Base-by-base conservation (phyloP, 2,329 filamentous ascomycete genomes). In the Karstenula rhodostoma region DNA sequence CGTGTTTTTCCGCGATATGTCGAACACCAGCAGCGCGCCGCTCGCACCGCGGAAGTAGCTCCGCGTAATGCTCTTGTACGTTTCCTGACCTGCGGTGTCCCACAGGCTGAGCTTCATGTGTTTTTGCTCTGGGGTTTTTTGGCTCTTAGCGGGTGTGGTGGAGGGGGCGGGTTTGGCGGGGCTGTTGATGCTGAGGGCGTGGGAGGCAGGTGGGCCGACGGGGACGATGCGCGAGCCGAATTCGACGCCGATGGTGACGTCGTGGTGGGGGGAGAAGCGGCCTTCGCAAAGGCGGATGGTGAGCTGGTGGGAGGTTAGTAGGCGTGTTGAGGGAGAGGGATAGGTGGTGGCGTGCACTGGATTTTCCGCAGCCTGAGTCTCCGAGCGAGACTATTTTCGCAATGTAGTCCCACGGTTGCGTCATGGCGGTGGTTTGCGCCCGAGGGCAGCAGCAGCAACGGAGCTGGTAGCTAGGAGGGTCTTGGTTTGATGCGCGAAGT, bases 341-440 rank as follows among this genome's bases (percentile, higher is more conserved):
- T n/a, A 27, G 23, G 1, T 2, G 32, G 32, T 12, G 33, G 23
- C 82, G 66, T 79, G 87, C 86, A 77, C 85, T 88, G 59, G 93
- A 96, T 84, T 99, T 99, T 74, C 95, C 95, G 76, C 93, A 96
- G 77, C 94, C 95, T 48, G 91, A 95, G 83, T 98, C 95, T 78
- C 95, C 95, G 74, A 99, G 93, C 82, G 93, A 96, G 76, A 98
- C 94, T 72, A 99, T 92, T 82, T 99, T 99, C 79, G 94, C 94
- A 77, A 98, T 99, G 84, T 96, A 98, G 83, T 98, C 93, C 94
- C 94, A 98, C 79, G 93, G 90, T 73, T 89, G 86, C 65, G 84
- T 73, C 81, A 83, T 83, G 48, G 65, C 61, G 40, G 48, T 57
- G 29, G 43, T 43, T 42, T 55, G 60, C 59, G 61, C 58, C 61